Evolutionary conservation across 2,329 filamentous ascomycete species (phyloP), one percentile per base, ranked within the genome.

Genomic region (Aspergillus transmontanensis): DNA sequence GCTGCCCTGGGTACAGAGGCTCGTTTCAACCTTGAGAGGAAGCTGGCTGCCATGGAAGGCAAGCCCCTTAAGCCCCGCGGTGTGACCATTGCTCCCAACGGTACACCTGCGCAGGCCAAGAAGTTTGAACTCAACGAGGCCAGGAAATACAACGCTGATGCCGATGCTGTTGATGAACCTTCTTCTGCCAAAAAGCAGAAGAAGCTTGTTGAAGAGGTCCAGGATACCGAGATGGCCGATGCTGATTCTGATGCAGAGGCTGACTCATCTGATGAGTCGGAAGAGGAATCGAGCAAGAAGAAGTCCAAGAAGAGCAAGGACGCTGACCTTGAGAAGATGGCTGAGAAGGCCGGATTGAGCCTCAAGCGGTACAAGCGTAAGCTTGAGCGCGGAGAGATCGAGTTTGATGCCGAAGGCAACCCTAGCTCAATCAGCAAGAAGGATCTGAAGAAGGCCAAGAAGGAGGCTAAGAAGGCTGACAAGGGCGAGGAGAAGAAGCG

Each of bases 81-180:
- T 68, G 85, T 90, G 65, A 86, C 87, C 64, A 90, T 94, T 68
- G 91, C 86, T 32, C 92, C 92, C 60, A 90, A 91, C 71, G 91
- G 91, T 64, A 86, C 89, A 68, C 78, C 85, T 41, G 81, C 81
- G 45, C 82, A 86, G 69, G 87, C 89, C 62, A 88, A 89, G 72
- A 96, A 96, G 81, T 82, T 79, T 66, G 91, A 94, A 67, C 85
- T 99, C 74, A 96, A 96, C 82, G 93, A 97, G 79, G 91, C 91
- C 12, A 87, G 92, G 76, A 95, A 94, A 80, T 99, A 99, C 85
- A 98, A 98, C 79, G 86, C 88, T 56, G 94, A 98, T 75, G 95
- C 93, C 59, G 95, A 99, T 79, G 94, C 93, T 67, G 82, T 97
- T 57, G 84, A 84, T 64, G 87, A 90, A 69, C 84, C 86, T 16